These are phyloP conservation scores for Fistulifera solaris DNA, from an alignment of 108 stramenopile genomes.

Conservation along the genomic window DNA sequence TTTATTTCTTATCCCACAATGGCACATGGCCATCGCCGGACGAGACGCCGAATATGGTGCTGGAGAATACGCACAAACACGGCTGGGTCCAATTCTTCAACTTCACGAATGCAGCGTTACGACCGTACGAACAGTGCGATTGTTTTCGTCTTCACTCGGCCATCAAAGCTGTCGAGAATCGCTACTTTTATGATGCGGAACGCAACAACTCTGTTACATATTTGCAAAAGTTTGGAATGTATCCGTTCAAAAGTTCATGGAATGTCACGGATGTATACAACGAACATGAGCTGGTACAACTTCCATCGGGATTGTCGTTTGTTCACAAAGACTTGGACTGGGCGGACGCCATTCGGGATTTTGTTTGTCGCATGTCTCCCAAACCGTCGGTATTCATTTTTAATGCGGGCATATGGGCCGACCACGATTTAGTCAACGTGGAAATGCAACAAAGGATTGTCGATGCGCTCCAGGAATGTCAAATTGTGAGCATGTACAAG, in stretches of 20 bases:
- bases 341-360: conserved; percentile 2
- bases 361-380: background rate
- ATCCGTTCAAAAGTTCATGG: no score
- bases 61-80: background rate
- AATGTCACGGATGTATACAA: background rate
- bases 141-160: background rate
- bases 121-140: background rate
- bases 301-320: no score
- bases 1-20: background rate
- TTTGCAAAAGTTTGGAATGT: background rate
- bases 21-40: background rate
- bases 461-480: background rate
- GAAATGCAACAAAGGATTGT: background rate
- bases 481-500: conserved; percentile 1
- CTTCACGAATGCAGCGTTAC: background rate
- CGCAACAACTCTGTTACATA: background rate
- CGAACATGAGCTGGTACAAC: background rate
- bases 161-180: background rate
- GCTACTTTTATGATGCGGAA: background rate
- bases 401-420: background rate
- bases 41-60: background rate
- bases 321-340: background rate
- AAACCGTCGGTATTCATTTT: conserved; percentile 6
- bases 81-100: background rate
- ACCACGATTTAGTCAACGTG: conserved; percentile 2